These are phyloP conservation scores for Erysimum pusillum DNA, from an alignment of 441 rosid species.

Conservation along the genomic window DNA sequence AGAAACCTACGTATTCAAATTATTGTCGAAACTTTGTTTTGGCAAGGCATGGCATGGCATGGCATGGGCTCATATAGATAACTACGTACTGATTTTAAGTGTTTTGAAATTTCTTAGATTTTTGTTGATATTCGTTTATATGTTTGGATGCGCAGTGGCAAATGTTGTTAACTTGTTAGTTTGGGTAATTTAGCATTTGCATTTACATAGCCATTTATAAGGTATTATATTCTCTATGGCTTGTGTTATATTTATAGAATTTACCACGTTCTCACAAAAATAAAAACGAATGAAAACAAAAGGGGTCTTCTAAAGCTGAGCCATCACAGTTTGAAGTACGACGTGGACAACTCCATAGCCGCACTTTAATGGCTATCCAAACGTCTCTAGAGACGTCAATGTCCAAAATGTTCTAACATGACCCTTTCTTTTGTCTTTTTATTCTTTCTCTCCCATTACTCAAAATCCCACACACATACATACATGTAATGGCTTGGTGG, in stretches of 20 bases:
- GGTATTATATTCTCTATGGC: neutral
- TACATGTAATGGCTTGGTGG: constrained; percentile 11
- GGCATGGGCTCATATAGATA: neutral
- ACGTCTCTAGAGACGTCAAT: constrained; percentile 40
- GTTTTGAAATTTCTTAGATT: neutral
- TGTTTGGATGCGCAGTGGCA: neutral
- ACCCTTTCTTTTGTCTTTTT: constrained; percentile 33
- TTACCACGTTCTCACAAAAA: constrained; percentile 2
- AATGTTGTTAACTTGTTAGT: neutral
- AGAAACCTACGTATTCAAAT: neutral
- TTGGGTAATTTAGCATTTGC: too few species aligned
- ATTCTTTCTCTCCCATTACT: constrained; percentile 43
- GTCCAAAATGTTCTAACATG: constrained; percentile 40
- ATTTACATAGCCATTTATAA: too few species aligned
- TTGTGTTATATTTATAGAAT: neutral
- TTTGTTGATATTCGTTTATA: neutral
- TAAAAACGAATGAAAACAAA: neutral
- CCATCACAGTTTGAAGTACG: constrained; percentile 35
- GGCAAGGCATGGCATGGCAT: neutral
- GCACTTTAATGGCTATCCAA: constrained; percentile 48
- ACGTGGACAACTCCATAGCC: constrained; percentile 48
- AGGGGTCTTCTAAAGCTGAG: constrained; percentile 19
- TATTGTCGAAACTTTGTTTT: neutral
- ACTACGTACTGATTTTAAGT: neutral
- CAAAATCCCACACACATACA: constrained; percentile 22